Conservation (phyloP, 1,139 yeast species). For the Yamadazyma pseudoaaseri region DNA sequence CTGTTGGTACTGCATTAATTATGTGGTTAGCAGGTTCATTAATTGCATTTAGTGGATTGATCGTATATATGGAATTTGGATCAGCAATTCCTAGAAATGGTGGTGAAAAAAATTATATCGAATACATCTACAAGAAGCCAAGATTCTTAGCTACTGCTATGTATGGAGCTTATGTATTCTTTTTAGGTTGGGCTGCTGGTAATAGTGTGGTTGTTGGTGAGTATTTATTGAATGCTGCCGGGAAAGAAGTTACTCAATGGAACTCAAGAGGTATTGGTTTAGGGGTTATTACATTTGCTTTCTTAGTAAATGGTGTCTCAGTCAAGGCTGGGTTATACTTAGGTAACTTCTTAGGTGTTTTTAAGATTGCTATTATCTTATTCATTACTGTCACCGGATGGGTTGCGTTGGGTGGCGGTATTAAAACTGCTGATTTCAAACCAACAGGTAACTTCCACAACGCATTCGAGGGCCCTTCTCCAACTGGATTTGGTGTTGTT, state of each 20-base stretch:
- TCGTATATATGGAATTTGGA: constrained; percentile 82
- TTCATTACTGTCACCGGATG: constrained; percentile 76
- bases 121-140: constrained; percentile 68
- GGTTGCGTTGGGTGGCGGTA: constrained; percentile 77
- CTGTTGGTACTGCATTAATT: constrained; percentile 70
- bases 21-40: constrained; percentile 79
- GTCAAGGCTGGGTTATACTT: constrained; percentile 66
- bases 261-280: constrained; percentile 73
- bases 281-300: constrained; percentile 72
- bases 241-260: constrained; percentile 67
- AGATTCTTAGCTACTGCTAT: constrained; percentile 67
- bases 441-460: constrained; percentile 59
- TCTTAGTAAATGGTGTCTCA: constrained; percentile 59
- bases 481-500: constrained; percentile 76
- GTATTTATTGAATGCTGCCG: constrained; percentile 65
- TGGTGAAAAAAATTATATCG: constrained; percentile 84
- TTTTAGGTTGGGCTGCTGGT: constrained; percentile 86
- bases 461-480: constrained; percentile 58
- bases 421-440: constrained; percentile 46
- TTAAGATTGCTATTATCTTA: constrained; percentile 66
- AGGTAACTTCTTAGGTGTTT: constrained; percentile 67
- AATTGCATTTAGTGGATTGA: constrained; percentile 71
- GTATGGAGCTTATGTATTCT: constrained; percentile 74
- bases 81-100: constrained; percentile 84
- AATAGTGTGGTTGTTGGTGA: constrained; percentile 56